These are phyloP conservation scores for Ophiostoma montium DNA, from an alignment of 2,329 filamentous ascomycete genomes.

Conservation along the genomic window DNA sequence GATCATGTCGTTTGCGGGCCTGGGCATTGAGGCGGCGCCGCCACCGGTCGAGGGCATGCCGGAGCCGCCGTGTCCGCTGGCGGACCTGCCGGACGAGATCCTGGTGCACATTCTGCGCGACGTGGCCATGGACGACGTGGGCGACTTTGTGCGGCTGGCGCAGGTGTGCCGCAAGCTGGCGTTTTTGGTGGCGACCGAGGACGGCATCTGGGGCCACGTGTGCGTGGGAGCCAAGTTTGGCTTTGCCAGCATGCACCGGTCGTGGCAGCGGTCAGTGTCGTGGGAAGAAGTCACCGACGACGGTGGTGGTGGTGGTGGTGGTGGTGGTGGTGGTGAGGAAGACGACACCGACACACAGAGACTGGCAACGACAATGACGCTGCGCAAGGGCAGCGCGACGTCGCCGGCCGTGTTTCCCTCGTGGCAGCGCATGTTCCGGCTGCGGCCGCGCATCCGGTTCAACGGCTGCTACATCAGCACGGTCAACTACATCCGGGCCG, in stretches of 20 bases:
- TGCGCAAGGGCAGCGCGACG: conserved; percentile 22
- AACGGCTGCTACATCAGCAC: conserved; percentile 95
- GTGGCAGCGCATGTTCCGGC: conserved; percentile 61
- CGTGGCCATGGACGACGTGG: conserved; percentile 60
- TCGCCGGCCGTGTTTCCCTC: conserved; percentile 22
- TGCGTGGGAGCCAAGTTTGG: conserved; percentile 59
- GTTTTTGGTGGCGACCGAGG: conserved; percentile 70
- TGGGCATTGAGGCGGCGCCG: conserved; percentile 53
- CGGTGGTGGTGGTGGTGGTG: conserved; percentile 12
- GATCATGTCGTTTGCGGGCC: conserved; percentile 57
- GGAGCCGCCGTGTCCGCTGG: conserved; percentile 66
- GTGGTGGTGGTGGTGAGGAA: conserved; percentile 14
- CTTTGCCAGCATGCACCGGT: conserved; percentile 71
- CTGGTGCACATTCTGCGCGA: conserved; percentile 64
- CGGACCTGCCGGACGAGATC: conserved; percentile 68
- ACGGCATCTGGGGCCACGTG: conserved; percentile 71
- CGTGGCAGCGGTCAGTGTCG: conserved; percentile 49
- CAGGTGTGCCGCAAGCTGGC: conserved; percentile 79
- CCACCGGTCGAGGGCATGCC: conserved; percentile 58
- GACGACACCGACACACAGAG: conserved; percentile 16
- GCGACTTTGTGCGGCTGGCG: conserved; percentile 59
- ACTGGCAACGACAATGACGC: conserved; percentile 24
- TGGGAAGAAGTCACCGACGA: conserved; percentile 33
- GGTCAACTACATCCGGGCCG: conserved; percentile 83
- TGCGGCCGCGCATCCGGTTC: conserved; percentile 76